phyloP scores from a whole-genome alignment of 2,329 filamentous ascomycete genomes.

The Nemania bipapillata region DNA sequence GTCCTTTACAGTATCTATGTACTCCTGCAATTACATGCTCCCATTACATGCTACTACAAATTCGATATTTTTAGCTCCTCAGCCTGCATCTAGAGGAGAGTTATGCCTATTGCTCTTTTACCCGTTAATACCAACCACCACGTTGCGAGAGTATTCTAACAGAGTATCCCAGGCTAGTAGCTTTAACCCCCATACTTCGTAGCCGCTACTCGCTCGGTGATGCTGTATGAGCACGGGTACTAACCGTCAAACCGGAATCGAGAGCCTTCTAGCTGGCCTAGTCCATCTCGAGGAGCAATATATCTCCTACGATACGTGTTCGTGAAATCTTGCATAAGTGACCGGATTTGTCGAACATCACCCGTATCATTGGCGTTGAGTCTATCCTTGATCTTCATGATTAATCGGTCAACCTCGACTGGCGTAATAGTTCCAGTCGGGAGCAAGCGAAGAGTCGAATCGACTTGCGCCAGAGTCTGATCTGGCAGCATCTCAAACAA shows the following conservation, averaged over 20 bases:
- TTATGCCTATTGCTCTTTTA: slow-evolving; percentile 5
- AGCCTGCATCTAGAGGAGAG: background rate
- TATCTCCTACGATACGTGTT: slow-evolving; percentile 93
- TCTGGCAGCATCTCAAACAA: slow-evolving; percentile 87
- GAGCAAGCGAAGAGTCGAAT: slow-evolving; percentile 82
- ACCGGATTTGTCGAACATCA: slow-evolving; percentile 79
- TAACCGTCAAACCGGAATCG: slow-evolving; percentile 82
- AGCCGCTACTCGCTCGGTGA: background rate
- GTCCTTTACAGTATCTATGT: slow-evolving; percentile 14
- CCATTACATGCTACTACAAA: slow-evolving; percentile 4
- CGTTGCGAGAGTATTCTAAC: slow-evolving; percentile 17
- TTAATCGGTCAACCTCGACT: slow-evolving; percentile 81
- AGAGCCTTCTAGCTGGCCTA: slow-evolving; percentile 86
- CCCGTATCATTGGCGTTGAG: slow-evolving; percentile 71
- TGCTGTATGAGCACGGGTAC: background rate
- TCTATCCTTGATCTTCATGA: slow-evolving; percentile 82
- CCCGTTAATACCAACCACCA: background rate
- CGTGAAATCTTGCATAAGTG: slow-evolving; percentile 93
- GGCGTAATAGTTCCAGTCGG: slow-evolving; percentile 83
- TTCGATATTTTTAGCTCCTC: slow-evolving; percentile 3
- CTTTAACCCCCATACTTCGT: background rate
- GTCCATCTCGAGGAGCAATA: slow-evolving; percentile 90
- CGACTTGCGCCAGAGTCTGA: slow-evolving; percentile 83
- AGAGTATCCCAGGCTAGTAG: background rate
- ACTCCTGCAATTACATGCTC: slow-evolving; percentile 20